Conservation (phyloP, 73 alveolate genomes). For the Paramecium caudatum region DNA sequence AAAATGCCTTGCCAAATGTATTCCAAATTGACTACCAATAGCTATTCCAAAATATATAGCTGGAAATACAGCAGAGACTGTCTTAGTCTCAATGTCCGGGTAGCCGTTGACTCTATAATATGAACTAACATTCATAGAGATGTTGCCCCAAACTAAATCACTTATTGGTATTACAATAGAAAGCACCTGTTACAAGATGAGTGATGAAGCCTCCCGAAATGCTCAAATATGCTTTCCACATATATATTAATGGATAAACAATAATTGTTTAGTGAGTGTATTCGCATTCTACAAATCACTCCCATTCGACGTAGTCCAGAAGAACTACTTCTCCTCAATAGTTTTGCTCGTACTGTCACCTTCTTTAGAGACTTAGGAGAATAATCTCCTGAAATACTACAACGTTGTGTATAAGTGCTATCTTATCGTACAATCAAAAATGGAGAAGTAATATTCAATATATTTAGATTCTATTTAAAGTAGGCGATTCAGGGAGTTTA, state of each 20-base stretch:
- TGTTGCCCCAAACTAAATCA: constrained; percentile 64
- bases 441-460: constrained; percentile 34
- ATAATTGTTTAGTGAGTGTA: constrained; percentile 1
- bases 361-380: constrained; percentile 54
- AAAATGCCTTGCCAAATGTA: constrained; percentile 40
- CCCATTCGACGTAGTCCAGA: constrained; percentile 25
- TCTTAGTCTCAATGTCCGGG: constrained; percentile 36
- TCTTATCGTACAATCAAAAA: constrained; percentile 13
- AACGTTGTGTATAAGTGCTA: constrained; percentile 34
- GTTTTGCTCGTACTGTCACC: constrained; percentile 26
- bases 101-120: constrained; percentile 51
- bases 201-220: constrained; percentile 56
- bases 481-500: constrained; percentile 71
- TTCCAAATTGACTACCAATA: constrained; percentile 28
- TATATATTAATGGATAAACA: constrained; percentile 20
- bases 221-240: constrained; percentile 63
- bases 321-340: not conserved
- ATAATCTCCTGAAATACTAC: constrained; percentile 5
- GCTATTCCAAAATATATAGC: constrained; percentile 65
- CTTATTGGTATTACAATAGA: not conserved
- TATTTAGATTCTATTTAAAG: constrained; percentile 52
- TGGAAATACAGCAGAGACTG: constrained; percentile 60
- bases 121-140: constrained; percentile 44
- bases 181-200: constrained; percentile 61
- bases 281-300: constrained; percentile 28